Conservation (phyloP, 257 asterid species). For the Cordia subcordata region DNA sequence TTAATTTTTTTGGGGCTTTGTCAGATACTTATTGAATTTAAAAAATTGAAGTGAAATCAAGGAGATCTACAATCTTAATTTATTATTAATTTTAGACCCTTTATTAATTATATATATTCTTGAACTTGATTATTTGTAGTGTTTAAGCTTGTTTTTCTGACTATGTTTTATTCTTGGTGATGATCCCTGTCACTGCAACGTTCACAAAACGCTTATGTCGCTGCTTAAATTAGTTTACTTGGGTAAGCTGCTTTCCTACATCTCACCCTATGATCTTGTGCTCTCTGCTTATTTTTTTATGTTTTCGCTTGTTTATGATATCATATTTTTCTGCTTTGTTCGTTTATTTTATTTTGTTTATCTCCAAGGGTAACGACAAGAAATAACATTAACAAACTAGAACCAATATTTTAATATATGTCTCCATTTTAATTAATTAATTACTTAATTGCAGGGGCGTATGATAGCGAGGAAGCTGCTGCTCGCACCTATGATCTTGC, state of each 20-base stretch:
- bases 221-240: constrained; percentile 59
- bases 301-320: not conserved
- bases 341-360: no score
- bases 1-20: not conserved
- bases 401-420: no score
- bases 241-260: constrained; percentile 38
- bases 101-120: constrained; percentile 1
- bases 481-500: constrained; percentile 91
- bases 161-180: constrained; percentile 37
- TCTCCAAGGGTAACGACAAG: no score
- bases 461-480: constrained; percentile 82
- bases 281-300: no score
- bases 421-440: not conserved
- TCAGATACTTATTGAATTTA: not conserved
- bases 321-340: not conserved
- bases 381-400: no score
- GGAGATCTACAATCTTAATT: constrained; percentile 58
- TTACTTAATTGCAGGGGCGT: constrained; percentile 63
- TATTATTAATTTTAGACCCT: constrained; percentile 6
- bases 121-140: constrained; percentile 8
- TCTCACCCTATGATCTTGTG: no score
- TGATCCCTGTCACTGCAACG: constrained; percentile 42
- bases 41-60: constrained; percentile 17
- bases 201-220: constrained; percentile 38
- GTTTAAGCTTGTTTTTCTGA: constrained; percentile 27